Evolutionary conservation across 1,139 yeast genomes (phyloP), one percentile per base, ranked within the genome.

Genomic region (Pneumocystis canis): DNA sequence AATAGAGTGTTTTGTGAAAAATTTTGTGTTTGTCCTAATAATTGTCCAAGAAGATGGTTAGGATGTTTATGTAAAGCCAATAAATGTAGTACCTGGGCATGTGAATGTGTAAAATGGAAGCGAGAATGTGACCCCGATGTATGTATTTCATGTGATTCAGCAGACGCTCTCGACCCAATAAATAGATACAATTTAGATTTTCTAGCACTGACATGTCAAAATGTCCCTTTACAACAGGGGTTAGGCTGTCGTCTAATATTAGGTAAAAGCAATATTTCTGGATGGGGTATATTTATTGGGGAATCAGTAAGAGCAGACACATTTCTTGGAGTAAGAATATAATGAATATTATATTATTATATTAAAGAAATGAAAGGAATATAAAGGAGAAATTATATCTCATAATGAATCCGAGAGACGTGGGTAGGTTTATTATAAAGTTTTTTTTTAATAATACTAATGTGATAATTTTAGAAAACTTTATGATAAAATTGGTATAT

Each of bases 81-180:
- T 31, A 58, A 65, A 40, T 65, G 66, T 59, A 64, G 67, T 14
- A 65, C 67, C 5, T 37, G 60, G 20, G 57, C 66, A 7, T 65
- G 67, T 39, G 67, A 65, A 53, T 65, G 67, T 39, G 62, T 65
- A 28, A 64, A 65, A 58, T 65, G 66, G 66, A 65, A 65, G 30
- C 63, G 67, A n/a, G 67, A 65, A 41, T 65, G 67, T 54, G 67
- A 65, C 56, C 67, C 67, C 18, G 67, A 65, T 54, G 41, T 65
- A n/a, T 65, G 67, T 53, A 62, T 66, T 18, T 56, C 61, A 6
- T 65, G 67, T 18, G 66, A 66, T 9, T 66, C 67, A 11, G 66
- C 65, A 37, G 63, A 65, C 14, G 33, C 65, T 14, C 64, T 64
- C n/a, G 66, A 65, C 25, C 67, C 66, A 14, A 65, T 58, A 58